phyloP scores from a whole-genome alignment of 2,329 filamentous ascomycete species.

The Cadophora gregata region DNA sequence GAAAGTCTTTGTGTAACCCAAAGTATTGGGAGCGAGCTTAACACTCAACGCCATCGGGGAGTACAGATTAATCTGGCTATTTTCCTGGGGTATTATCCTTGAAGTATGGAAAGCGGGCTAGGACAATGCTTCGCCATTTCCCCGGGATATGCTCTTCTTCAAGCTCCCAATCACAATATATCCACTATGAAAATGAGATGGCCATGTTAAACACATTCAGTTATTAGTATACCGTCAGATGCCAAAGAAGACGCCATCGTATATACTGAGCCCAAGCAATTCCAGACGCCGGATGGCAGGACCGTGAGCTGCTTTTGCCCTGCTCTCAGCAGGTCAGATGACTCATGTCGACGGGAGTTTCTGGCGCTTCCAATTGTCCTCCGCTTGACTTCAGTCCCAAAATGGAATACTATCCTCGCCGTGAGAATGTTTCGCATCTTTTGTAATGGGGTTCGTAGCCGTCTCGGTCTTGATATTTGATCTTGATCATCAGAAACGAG shows the following conservation, averaged over 20 bases:
- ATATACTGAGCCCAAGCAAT: neutral
- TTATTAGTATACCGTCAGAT: neutral
- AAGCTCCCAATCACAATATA: neutral
- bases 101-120: neutral
- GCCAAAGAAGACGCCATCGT: constrained; percentile 15
- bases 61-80: neutral
- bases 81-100: constrained; percentile 14
- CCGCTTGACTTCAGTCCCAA: neutral
- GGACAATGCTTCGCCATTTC: neutral
- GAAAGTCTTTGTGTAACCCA: neutral
- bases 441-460: neutral
- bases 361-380: neutral
- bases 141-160: neutral
- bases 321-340: neutral
- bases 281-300: constrained; percentile 12
- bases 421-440: no score
- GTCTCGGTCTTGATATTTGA: neutral
- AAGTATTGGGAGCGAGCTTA: neutral
- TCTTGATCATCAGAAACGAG: neutral
- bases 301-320: neutral
- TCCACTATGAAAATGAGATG: neutral
- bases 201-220: constrained; percentile 1
- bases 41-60: neutral
- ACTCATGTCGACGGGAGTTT: neutral
- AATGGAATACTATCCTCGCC: neutral